Conservation (phyloP, 2,329 filamentous ascomycete species). For the Ceratocystis cubensis region DNA sequence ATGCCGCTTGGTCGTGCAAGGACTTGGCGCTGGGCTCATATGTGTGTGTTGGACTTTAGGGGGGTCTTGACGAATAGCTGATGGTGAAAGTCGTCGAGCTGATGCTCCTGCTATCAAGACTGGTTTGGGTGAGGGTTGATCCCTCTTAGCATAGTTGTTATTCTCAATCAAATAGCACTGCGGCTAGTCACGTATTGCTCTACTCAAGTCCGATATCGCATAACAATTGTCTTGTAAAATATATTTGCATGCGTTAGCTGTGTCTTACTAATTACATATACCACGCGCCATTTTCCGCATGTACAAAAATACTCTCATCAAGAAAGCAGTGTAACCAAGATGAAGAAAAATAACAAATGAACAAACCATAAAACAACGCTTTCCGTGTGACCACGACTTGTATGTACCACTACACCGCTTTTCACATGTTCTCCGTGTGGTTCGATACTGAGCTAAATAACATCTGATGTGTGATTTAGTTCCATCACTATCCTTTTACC, state of each 20-base stretch:
- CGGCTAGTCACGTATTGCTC: not conserved
- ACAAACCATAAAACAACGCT: not conserved
- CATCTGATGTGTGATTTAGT: not conserved
- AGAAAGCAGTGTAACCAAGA: not conserved
- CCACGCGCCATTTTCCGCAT: not conserved
- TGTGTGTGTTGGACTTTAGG: slow-evolving; percentile 10
- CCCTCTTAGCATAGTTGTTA: not conserved
- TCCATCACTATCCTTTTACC: not conserved
- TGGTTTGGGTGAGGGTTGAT: not conserved
- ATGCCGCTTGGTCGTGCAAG: slow-evolving; percentile 6
- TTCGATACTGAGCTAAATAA: not conserved
- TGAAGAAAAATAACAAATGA: not conserved
- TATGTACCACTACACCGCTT: not conserved
- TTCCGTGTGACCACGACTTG: not conserved
- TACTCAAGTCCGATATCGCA: not conserved
- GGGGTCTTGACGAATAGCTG: not conserved
- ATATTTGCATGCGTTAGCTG: not conserved
- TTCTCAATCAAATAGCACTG: not conserved
- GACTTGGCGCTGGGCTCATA: slow-evolving; percentile 11
- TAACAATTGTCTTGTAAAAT: not conserved
- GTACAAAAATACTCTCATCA: not conserved
- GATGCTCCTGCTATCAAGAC: not conserved
- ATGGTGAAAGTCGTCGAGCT: not conserved
- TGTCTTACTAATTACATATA: not conserved
- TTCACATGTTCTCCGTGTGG: not conserved